Percentiles rank a stretch among this genome's conserved stretches.
phyloP scores from a whole-genome alignment of 495 filamentous ascomycete species.

The Annulohypoxylon nitens region DNA sequence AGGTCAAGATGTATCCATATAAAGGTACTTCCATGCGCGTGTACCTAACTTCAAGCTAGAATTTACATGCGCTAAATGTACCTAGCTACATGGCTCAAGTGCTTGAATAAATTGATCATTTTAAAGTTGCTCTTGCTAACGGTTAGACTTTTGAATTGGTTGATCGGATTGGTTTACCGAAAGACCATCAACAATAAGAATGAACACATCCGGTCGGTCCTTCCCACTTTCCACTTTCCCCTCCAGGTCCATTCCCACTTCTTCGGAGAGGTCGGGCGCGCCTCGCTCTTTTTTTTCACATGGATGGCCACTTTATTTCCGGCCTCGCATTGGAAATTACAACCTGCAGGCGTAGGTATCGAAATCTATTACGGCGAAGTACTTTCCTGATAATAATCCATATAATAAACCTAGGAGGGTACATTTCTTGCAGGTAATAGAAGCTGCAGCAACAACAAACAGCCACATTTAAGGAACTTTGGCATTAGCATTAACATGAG shows the following conservation, averaged over 20 bases:
- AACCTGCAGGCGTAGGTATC: not conserved
- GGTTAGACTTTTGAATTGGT: conserved; percentile 6
- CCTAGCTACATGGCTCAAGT: not conserved
- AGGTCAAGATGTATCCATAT: conserved; percentile 4
- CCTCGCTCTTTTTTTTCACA: conserved; percentile 25
- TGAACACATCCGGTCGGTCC: conserved; percentile 29
- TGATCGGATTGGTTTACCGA: conserved; percentile 12
- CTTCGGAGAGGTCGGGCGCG: conserved; percentile 36
- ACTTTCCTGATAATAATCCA: conserved; percentile 6
- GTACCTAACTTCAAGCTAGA: not conserved
- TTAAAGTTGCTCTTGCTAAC: conserved; percentile 8
- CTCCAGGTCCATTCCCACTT: conserved; percentile 7
- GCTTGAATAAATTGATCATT: conserved; percentile 1
- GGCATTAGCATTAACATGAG: not conserved
- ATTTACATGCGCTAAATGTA: conserved; percentile 1
- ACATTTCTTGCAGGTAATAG: conserved; percentile 1
- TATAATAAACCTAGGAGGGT: not conserved
- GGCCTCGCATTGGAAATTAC: conserved; percentile 14
- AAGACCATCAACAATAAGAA: conserved; percentile 9
- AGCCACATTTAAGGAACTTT: conserved; percentile 3
- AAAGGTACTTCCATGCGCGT: conserved; percentile 2
- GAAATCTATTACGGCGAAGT: not conserved
- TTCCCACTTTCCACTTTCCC: not conserved
- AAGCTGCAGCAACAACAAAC: conserved; percentile 23
- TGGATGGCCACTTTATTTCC: conserved; percentile 36